Conservation (phyloP, 257 asterid genomes). For the Forsythia viridissima region DNA sequence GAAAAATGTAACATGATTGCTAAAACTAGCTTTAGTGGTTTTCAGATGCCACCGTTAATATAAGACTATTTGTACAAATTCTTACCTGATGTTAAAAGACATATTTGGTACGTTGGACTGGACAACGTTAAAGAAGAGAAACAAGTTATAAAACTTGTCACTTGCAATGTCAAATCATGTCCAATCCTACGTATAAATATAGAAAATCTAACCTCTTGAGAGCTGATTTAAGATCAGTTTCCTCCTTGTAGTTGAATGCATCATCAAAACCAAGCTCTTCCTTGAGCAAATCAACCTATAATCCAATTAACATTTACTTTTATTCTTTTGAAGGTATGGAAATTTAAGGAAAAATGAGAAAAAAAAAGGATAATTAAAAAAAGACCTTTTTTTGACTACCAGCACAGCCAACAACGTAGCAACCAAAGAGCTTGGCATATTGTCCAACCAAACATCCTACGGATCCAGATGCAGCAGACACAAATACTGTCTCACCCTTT, state of each 20-base stretch:
- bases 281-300: conserved; percentile 39
- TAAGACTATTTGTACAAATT: too few species aligned
- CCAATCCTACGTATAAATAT: neutral
- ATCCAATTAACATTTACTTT: neutral
- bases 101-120: neutral
- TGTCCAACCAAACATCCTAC: conserved; percentile 51
- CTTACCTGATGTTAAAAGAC: too few species aligned
- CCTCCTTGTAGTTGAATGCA: conserved; percentile 55
- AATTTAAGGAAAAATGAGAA: neutral
- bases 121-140: too few species aligned
- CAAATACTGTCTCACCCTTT: conserved; percentile 49
- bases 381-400: conserved; percentile 39
- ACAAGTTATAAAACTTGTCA: too few species aligned
- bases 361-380: neutral
- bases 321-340: neutral
- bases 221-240: conserved; percentile 45
- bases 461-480: conserved; percentile 57
- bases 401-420: conserved; percentile 54
- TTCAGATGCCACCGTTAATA: too few species aligned
- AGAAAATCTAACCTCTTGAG: conserved; percentile 30
- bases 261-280: conserved; percentile 50
- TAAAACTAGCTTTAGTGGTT: neutral
- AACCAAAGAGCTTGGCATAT: conserved; percentile 47
- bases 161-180: neutral
- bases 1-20: too few species aligned